Conservation (phyloP, 257 asterid genomes). For the Cordia subcordata region DNA sequence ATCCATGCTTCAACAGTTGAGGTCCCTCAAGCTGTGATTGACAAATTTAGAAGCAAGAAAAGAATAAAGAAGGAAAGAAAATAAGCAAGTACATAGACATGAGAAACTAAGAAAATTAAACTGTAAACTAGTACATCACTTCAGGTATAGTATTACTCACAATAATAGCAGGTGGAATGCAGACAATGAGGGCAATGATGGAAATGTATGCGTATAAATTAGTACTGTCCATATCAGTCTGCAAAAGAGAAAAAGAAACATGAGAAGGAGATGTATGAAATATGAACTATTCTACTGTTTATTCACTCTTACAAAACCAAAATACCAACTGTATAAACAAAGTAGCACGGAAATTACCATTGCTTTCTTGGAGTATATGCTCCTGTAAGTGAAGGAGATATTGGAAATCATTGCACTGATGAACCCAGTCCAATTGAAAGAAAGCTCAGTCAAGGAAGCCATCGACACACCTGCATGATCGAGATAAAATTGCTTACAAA, state of each 20-base stretch:
- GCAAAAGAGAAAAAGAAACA: conserved; percentile 23
- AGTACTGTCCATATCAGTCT: conserved; percentile 96
- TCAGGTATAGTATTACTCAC: conserved; percentile 33
- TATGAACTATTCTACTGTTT: not conserved
- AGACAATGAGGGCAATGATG: conserved; percentile 64
- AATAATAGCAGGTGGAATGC: conserved; percentile 83
- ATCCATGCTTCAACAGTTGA: conserved; percentile 60
- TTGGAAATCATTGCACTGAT: conserved; percentile 97
- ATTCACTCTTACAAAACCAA: not conserved
- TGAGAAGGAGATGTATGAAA: not conserved
- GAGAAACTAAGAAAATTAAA: not conserved
- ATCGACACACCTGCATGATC: conserved; percentile 86
- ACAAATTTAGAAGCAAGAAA: not conserved
- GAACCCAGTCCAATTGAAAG: conserved; percentile 96
- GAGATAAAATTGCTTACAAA: conserved; percentile 9
- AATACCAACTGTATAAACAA: not conserved
- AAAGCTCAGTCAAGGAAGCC: conserved; percentile 95
- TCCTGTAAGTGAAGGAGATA: conserved; percentile 97
- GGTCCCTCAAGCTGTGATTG: conserved; percentile 81
- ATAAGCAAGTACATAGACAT: not conserved
- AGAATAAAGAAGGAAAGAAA: not conserved
- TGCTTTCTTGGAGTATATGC: conserved; percentile 98
- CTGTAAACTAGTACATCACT: not conserved
- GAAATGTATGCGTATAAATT: conserved; percentile 85
- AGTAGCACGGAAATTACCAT: conserved; percentile 48